Evolutionary conservation across 2,329 filamentous ascomycete species (phyloP).

Genomic region (Arthrobotrys sinensis): DNA sequence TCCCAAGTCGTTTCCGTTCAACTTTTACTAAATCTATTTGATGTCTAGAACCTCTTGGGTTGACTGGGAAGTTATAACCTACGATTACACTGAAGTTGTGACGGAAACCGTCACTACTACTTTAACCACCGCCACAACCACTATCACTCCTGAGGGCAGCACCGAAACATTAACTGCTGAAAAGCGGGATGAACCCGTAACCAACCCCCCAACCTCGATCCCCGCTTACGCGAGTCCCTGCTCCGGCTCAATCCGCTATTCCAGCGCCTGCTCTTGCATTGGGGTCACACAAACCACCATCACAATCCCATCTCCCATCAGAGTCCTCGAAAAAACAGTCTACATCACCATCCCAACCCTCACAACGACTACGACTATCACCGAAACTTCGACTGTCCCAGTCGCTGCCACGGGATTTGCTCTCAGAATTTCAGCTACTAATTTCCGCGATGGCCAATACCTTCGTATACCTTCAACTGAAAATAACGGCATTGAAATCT

Average conservation of each 20-base stretch:
- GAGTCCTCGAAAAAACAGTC: neutral
- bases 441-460: neutral
- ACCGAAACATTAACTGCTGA: neutral
- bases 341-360: conserved; percentile 17
- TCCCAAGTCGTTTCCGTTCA: neutral
- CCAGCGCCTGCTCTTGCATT: conserved; percentile 38
- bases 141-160: neutral
- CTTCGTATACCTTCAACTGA: neutral
- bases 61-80: neutral
- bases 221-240: conserved; percentile 31
- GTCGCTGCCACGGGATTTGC: neutral
- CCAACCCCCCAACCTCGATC: conserved; percentile 15
- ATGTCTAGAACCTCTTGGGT: neutral
- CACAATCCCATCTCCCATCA: conserved; percentile 12
- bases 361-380: conserved; percentile 5
- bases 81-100: conserved; percentile 7
- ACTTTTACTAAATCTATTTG: neutral
- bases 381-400: conserved; percentile 2
- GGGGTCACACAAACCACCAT: conserved; percentile 25
- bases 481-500: neutral
- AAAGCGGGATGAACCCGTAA: conserved; percentile 18
- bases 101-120: conserved; percentile 15
- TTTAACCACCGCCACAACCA: conserved; percentile 25
- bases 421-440: neutral
- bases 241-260: conserved; percentile 26